phyloP scores from a whole-genome alignment of 2,329 filamentous ascomycete genomes.

The Colletotrichum tanaceti region DNA sequence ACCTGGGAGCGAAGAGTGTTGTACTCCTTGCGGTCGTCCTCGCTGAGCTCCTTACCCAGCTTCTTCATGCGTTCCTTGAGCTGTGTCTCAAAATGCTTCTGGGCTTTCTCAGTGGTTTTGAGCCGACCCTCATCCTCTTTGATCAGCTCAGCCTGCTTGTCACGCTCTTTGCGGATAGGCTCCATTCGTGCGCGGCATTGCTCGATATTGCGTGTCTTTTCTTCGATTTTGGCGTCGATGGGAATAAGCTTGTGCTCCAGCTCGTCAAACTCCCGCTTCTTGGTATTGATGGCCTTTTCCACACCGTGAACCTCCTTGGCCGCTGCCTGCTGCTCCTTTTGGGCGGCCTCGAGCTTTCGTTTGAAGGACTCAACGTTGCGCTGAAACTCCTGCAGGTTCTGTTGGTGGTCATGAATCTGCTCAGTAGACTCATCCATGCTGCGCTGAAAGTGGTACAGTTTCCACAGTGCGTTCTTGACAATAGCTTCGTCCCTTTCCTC shows the following conservation, averaged over 20 bases:
- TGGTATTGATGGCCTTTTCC: slow-evolving; percentile 86
- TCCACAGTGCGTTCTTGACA: slow-evolving; percentile 95
- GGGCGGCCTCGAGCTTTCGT: slow-evolving; percentile 80
- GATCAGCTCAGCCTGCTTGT: slow-evolving; percentile 75
- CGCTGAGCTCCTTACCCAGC: slow-evolving; percentile 86
- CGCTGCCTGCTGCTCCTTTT: slow-evolving; percentile 83
- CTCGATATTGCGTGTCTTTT: slow-evolving; percentile 78
- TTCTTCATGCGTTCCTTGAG: slow-evolving; percentile 87
- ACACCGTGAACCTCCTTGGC: slow-evolving; percentile 81
- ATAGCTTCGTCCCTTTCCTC: slow-evolving; percentile 92
- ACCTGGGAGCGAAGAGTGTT: slow-evolving; percentile 86
- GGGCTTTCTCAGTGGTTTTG: slow-evolving; percentile 86
- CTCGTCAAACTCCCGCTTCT: slow-evolving; percentile 88
- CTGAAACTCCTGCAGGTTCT: slow-evolving; percentile 91
- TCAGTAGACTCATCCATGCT: slow-evolving; percentile 91
- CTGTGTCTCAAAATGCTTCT: slow-evolving; percentile 87
- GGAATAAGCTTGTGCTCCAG: slow-evolving; percentile 87
- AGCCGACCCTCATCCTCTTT: slow-evolving; percentile 84
- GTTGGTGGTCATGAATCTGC: slow-evolving; percentile 92
- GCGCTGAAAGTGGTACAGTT: slow-evolving; percentile 93
- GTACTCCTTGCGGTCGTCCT: slow-evolving; percentile 90
- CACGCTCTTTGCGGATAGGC: slow-evolving; percentile 79
- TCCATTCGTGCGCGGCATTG: slow-evolving; percentile 75
- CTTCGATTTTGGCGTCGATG: slow-evolving; percentile 89
- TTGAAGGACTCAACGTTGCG: slow-evolving; percentile 90